These are phyloP conservation scores for Lentinula boryana DNA, from an alignment of 768 basidiomycete species.

Conservation along the genomic window DNA sequence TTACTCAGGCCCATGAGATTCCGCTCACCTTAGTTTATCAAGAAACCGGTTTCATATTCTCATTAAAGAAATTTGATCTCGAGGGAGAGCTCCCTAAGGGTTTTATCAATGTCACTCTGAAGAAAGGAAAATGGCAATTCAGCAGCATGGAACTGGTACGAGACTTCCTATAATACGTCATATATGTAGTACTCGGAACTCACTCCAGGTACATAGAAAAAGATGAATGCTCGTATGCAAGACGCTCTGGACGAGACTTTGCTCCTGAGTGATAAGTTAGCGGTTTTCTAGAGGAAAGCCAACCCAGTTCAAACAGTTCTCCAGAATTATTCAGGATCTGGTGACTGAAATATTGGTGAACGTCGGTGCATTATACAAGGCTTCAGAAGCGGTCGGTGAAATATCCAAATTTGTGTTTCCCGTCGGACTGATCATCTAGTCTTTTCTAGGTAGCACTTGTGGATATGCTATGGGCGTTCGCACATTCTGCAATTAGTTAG, in stretches of 20 bases:
- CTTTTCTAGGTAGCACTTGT: constrained; percentile 66
- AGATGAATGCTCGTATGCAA: constrained; percentile 83
- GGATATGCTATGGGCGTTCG: constrained; percentile 89
- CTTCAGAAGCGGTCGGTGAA: constrained; percentile 76
- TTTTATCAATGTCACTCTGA: constrained; percentile 61
- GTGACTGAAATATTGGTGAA: constrained; percentile 62
- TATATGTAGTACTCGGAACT: not conserved
- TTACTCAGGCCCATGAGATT: constrained; percentile 59
- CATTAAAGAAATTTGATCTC: constrained; percentile 62
- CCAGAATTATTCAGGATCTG: constrained; percentile 75
- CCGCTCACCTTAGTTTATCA: constrained; percentile 67
- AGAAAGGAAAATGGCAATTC: constrained; percentile 70
- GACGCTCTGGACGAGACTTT: constrained; percentile 89
- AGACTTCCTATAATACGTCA: not conserved
- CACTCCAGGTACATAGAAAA: constrained; percentile 47
- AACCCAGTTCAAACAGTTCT: not conserved
- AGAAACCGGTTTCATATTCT: constrained; percentile 69
- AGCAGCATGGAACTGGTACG: constrained; percentile 78
- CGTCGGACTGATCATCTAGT: not conserved
- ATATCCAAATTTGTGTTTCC: not conserved
- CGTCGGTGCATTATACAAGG: constrained; percentile 81
- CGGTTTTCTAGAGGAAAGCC: not conserved
- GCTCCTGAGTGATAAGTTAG: constrained; percentile 75
- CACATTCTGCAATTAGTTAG: constrained; percentile 77
- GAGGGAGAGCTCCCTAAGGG: constrained; percentile 61